Evolutionary conservation across 1,139 yeast genomes (phyloP).

Genomic region (Pichia sp.): DNA sequence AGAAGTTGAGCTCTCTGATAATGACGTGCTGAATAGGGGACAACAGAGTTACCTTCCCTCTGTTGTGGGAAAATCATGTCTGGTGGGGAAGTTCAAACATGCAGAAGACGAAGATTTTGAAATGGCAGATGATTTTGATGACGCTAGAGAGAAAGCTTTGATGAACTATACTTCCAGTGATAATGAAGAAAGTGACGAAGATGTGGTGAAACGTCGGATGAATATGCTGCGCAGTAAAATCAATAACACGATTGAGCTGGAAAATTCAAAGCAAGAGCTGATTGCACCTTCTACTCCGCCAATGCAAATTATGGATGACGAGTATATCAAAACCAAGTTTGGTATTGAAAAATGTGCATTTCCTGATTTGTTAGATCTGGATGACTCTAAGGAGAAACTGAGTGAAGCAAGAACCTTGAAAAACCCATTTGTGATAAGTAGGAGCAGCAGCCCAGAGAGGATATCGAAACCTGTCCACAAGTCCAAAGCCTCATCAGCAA

Average conservation of each 20-base stretch:
- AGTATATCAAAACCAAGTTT: conserved; percentile 18
- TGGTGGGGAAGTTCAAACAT: too few relatives aligned
- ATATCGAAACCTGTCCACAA: not conserved
- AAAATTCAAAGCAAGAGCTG: not conserved
- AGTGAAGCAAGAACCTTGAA: not conserved
- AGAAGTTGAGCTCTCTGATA: conserved; percentile 11
- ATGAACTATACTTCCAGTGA: conserved; percentile 14
- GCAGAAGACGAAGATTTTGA: conserved; percentile 1
- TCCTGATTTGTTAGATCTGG: conserved; percentile 11
- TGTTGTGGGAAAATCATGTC: not conserved
- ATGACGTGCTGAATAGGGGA: conserved; percentile 11
- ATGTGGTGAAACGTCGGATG: conserved; percentile 1
- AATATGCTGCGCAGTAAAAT: not conserved
- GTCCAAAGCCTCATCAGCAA: too few relatives aligned
- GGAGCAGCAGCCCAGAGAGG: not conserved
- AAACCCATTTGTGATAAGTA: conserved; percentile 19
- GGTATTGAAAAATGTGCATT: conserved; percentile 12
- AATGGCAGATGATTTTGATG: too few relatives aligned
- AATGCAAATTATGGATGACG: conserved; percentile 19
- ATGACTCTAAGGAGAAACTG: conserved; percentile 10
- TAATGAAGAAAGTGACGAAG: conserved; percentile 6
- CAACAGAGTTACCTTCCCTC: conserved; percentile 1
- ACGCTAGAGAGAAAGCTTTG: conserved; percentile 5
- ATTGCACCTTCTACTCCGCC: conserved; percentile 24
- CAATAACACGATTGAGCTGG: conserved; percentile 2